phyloP scores from a whole-genome alignment of 2,329 filamentous ascomycete genomes.

The Aspergillus fumigatiaffinis region DNA sequence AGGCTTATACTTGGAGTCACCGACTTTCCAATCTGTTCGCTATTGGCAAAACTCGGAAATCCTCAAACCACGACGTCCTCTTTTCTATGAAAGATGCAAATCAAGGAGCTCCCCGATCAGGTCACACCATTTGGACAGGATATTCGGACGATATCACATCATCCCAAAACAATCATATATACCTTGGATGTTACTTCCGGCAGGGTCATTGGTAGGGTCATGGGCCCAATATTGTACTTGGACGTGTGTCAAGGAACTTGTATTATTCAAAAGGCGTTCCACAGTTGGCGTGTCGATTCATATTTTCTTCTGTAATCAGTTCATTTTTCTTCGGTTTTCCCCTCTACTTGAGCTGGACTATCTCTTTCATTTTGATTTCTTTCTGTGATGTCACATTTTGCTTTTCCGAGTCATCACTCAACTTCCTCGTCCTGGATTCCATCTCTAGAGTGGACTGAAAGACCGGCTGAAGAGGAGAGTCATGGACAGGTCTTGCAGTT shows the following conservation, averaged over 20 bases:
- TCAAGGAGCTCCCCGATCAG: neutral
- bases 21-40: neutral
- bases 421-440: neutral
- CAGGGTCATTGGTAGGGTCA: slow-evolving; percentile 1
- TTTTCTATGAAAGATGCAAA: neutral
- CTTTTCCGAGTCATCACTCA: neutral
- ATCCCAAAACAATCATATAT: neutral
- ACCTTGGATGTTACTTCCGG: neutral
- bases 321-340: slow-evolving; percentile 1
- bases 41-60: neutral
- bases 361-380: neutral
- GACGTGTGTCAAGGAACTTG: slow-evolving; percentile 10
- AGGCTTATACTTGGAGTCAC: neutral
- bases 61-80: neutral
- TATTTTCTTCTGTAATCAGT: slow-evolving; percentile 9
- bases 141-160: too few relatives aligned
- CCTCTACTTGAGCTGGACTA: slow-evolving; percentile 6
- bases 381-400: neutral
- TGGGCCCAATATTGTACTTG: neutral
- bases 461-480: neutral
- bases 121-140: neutral
- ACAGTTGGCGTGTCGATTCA: slow-evolving; percentile 10
- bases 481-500: neutral
- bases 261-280: slow-evolving; percentile 20
- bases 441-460: neutral